These are phyloP conservation scores for Zalerion maritima DNA, from an alignment of 495 filamentous ascomycete species.

Conservation along the genomic window DNA sequence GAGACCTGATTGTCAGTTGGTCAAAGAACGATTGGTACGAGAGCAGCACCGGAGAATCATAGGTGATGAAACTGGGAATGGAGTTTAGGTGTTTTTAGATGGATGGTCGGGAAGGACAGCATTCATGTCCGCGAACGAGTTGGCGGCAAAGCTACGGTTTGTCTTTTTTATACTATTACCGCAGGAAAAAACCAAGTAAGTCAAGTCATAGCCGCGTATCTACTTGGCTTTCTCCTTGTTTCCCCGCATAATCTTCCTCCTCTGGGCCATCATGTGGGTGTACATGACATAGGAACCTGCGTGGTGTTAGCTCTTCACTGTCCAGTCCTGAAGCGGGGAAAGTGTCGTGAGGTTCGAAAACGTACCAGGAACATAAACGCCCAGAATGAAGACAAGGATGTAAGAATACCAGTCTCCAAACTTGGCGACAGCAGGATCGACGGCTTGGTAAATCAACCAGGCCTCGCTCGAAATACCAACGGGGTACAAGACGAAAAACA, in stretches of 20 bases:
- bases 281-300: slow-evolving; percentile 77
- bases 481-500: slow-evolving; percentile 85
- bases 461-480: slow-evolving; percentile 80
- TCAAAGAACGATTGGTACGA: slow-evolving; percentile 38
- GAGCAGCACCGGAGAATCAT: slow-evolving; percentile 18
- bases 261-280: slow-evolving; percentile 85
- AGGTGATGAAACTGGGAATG: no score
- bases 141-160: no score
- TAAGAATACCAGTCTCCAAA: slow-evolving; percentile 37
- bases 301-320: slow-evolving; percentile 11
- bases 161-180: no score
- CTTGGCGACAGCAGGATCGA: slow-evolving; percentile 39
- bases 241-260: slow-evolving; percentile 56
- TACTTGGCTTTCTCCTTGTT: slow-evolving; percentile 19
- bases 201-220: no score
- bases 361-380: slow-evolving; percentile 71
- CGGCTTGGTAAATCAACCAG: slow-evolving; percentile 52
- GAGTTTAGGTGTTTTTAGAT: no score
- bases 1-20: slow-evolving; percentile 46
- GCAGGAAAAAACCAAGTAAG: no score
- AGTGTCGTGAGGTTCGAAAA: no score
- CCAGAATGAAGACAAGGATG: slow-evolving; percentile 46
- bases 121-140: no score
- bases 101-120: no score
- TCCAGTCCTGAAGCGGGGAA: slow-evolving; percentile 3